phyloP scores from a whole-genome alignment of 2,329 filamentous ascomycete species.

The Fusarium pseudograminearum region DNA sequence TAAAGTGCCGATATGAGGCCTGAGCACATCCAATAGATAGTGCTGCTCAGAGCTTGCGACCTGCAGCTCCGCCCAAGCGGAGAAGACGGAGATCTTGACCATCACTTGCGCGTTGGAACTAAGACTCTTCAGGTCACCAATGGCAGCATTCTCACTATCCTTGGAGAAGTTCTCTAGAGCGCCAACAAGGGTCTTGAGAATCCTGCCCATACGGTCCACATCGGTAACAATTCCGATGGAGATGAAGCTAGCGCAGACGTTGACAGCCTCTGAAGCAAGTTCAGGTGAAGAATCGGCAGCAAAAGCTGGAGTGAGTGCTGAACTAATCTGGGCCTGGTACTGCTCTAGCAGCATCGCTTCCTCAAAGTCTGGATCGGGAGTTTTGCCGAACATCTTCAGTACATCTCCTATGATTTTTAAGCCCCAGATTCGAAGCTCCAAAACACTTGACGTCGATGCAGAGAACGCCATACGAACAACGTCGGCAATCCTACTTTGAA shows the following conservation, averaged over 20 bases:
- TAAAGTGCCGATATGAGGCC: conserved; percentile 88
- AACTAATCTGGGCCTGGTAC: conserved; percentile 98
- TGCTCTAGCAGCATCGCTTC: conserved; percentile 96
- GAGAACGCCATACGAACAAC: conserved; percentile 98
- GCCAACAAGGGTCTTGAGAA: conserved; percentile 90
- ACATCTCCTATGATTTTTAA: conserved; percentile 94
- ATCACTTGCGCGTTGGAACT: conserved; percentile 98
- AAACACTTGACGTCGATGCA: conserved; percentile 91
- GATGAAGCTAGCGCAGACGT: conserved; percentile 98
- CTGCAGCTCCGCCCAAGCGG: conserved; percentile 96
- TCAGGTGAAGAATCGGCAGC: conserved; percentile 96
- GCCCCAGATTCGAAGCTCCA: conserved; percentile 90
- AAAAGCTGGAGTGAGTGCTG: conserved; percentile 94
- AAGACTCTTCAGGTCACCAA: conserved; percentile 91
- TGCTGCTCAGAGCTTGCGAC: conserved; percentile 93
- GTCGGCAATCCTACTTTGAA: conserved; percentile 88
- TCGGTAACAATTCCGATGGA: conserved; percentile 97
- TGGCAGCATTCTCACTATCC: conserved; percentile 83
- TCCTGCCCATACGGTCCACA: conserved; percentile 97
- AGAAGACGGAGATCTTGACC: conserved; percentile 98
- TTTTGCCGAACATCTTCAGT: conserved; percentile 94
- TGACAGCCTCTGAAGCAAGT: conserved; percentile 93
- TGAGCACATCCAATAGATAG: conserved; percentile 88
- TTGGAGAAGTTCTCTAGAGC: conserved; percentile 92
- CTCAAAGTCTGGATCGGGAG: conserved; percentile 96